Evolutionary conservation across 495 filamentous ascomycete genomes (phyloP), one percentile per base, ranked within the genome.

Genomic region (Penicillium roqueforti): DNA sequence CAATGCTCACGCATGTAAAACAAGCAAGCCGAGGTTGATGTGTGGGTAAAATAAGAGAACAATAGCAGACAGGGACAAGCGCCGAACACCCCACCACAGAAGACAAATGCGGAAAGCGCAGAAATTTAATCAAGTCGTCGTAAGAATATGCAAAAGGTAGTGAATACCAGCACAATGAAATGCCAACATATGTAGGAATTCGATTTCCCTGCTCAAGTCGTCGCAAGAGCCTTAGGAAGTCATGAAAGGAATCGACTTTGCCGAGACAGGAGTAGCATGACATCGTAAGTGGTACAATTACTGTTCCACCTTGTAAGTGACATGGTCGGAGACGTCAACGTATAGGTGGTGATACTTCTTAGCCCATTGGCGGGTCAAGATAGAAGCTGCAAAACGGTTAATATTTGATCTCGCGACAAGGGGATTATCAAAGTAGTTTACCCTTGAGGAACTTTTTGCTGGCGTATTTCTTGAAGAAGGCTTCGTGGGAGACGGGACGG

Each of bases 391-490:
- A 23, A 19, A 19, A 18, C 22, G 22, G 57, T 73, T 51, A 71
- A 58, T 46, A 46, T 18, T 7, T 16, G 1, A 31, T 8, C 1
- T 29, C 25, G 31, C 2, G 36, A 11, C 49, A 39, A 28, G 22
- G 20, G 13, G 18, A 13, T 22, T 9, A 34, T 1, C 14, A 10
- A 36, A 38, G 13, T 31, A 16, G 56, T 72, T 66, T 82, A 91
- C 93, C 92, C 76, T 97, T 97, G 63, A 97, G 71, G 73, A 96
- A 98, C 72, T 92, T 95, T 78, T 97, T 97, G 81, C 90, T 93
- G 14, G 95, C 93, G 65, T 98, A 98, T 69, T 98, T 98, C 80
- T 92, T 93, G 80, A 95, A 97, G 81, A 98, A 97, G 16, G 95
- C 93, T 70, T 97, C 91, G 61, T 97, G 93, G 36, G 80, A 80